Base-by-base conservation (phyloP, 169 alveolate species). In the Eimeria mitis region DNA sequence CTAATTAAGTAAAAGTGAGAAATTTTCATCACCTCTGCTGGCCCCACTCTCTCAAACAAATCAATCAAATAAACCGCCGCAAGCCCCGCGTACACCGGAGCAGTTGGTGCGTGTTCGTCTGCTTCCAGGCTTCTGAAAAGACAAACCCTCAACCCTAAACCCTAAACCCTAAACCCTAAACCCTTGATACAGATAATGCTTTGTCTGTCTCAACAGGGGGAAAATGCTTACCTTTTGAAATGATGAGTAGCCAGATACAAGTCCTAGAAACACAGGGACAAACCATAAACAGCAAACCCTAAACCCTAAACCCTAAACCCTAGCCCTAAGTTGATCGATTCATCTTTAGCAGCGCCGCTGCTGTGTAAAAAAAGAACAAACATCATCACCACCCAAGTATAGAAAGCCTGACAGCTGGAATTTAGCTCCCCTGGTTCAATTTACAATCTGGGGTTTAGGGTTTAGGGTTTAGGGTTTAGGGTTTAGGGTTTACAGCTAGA, bases 71-170 rank as follows among this genome's bases (percentile, higher is more conserved):
- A 78, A 78, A 78, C 89, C 65, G 89, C 89, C 65, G 65, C 89
- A 78, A 78, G 89, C 40, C 89, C 89, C 65, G 89, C 89, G 21
- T 78, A 78, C 19, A 78, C 89, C n/a, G 89, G 89, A 49, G 89
- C 89, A 11, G 89, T 49, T 2, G 89, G 89, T 2, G 89, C 89
- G 19, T 78, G 89, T 42, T 78, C 89, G 65, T 78, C 89, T 40
- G 89, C 89, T 40, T 78, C 89, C 2, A 78, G 89, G 34, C 89
- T 78, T 34, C 89, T 78, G 89, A 40, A 78, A 6, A 31, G 34
- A 44, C 49, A 73, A 73, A 40, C 65, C 65, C n/a, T 70, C 44
- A 44, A 78, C 68, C 68, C 89, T 78, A 49, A 78, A 49, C 89
- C 42, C 59, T 49, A 44, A 78, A 19, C 70, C 59, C 68, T 78